Evolutionary conservation across 331 rosid species (phyloP).

Genomic region (Prunus yedoensis): DNA sequence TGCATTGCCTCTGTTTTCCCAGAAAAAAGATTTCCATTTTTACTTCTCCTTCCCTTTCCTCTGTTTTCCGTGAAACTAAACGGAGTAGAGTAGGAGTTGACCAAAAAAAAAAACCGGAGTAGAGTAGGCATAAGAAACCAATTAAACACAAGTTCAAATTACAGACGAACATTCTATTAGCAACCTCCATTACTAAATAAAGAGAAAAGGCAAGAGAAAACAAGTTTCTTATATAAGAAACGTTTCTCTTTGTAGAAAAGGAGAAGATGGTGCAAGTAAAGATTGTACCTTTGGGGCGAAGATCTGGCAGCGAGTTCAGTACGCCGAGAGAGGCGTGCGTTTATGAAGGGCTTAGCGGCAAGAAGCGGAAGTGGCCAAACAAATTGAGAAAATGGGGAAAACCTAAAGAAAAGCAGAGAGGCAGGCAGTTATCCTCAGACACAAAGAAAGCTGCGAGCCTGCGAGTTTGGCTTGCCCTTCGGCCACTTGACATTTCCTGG

Average conservation of each 20-base stretch:
- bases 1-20: background rate
- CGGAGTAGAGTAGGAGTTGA: background rate
- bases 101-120: background rate
- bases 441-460: no score
- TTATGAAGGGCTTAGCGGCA: slow-evolving; percentile 1
- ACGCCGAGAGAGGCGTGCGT: background rate
- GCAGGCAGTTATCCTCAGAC: background rate
- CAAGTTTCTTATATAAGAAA: background rate
- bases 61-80: background rate
- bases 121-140: background rate
- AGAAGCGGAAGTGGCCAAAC: background rate
- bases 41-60: background rate
- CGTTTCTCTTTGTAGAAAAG: background rate
- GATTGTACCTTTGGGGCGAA: slow-evolving; percentile 7
- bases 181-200: background rate
- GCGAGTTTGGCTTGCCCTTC: no score
- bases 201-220: background rate
- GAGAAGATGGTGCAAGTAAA: background rate
- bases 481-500: background rate
- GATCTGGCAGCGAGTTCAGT: slow-evolving; percentile 7
- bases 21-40: background rate
- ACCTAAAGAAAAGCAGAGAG: slow-evolving; percentile 1
- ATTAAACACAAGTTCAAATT: background rate
- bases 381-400: background rate
- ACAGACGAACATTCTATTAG: background rate